Conservation (phyloP, 129 eudicot genomes). For the Scalesia atractyloides region DNA sequence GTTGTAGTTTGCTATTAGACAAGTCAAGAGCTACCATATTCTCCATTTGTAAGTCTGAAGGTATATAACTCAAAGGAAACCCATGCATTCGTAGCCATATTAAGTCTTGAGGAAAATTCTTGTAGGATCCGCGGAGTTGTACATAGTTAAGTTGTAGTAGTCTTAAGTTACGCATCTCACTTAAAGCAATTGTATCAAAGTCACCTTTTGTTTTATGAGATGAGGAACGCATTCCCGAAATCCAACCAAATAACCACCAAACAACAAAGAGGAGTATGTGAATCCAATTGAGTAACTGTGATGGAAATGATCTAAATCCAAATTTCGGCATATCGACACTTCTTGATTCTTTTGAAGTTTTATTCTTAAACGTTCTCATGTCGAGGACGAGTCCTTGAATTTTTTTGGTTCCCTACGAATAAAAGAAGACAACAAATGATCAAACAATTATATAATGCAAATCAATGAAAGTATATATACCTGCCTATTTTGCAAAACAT, state of each 20-base stretch:
- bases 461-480: background rate
- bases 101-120: conserved; percentile 25
- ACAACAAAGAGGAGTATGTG: background rate
- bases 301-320: background rate
- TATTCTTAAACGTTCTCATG: conserved; percentile 1
- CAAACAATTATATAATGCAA: background rate
- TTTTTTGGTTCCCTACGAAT: conserved; percentile 8
- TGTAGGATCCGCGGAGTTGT: conserved; percentile 22
- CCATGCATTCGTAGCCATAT: conserved; percentile 40
- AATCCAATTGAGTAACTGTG: background rate
- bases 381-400: conserved; percentile 24
- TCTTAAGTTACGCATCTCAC: conserved; percentile 23
- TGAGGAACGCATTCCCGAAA: too few species aligned
- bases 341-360: background rate
- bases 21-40: conserved; percentile 22
- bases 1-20: conserved; percentile 16
- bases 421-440: background rate
- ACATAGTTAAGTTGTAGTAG: conserved; percentile 30
- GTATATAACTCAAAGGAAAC: conserved; percentile 28
- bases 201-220: background rate
- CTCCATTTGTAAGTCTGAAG: conserved; percentile 21
- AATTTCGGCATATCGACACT: background rate
- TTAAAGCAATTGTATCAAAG: conserved; percentile 18
- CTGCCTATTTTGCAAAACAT: conserved; percentile 1
- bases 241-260: background rate